Evolutionary conservation across 148 eudicot genomes (phyloP).

Genomic region (Nepenthes mirabilis): DNA sequence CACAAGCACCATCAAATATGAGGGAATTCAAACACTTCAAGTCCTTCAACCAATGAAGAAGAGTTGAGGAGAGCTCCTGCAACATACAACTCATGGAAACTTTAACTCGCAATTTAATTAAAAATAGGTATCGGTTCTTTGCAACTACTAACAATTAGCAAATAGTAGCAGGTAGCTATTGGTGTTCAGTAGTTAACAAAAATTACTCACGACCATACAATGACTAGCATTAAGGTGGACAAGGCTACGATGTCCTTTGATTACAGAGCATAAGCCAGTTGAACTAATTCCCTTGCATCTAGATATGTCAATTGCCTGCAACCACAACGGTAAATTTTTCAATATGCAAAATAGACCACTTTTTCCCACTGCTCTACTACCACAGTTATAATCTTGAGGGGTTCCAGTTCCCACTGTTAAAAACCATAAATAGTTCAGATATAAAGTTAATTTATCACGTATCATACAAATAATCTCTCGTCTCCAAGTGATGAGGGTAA

Average conservation of each 20-base stretch:
- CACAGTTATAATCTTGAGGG: too few species aligned
- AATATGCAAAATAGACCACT: not conserved
- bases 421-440: too few species aligned
- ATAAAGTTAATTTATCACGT: too few species aligned
- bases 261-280: constrained; percentile 33
- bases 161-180: not conserved
- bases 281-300: constrained; percentile 52
- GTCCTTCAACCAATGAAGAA: constrained; percentile 24
- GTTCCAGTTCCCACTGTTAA: too few species aligned
- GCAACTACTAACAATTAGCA: not conserved
- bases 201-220: constrained; percentile 61
- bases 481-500: too few species aligned
- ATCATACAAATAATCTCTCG: too few species aligned
- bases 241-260: constrained; percentile 35
- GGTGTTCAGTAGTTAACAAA: not conserved
- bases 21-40: constrained; percentile 31
- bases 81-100: not conserved
- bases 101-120: not conserved
- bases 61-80: constrained; percentile 54
- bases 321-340: not conserved
- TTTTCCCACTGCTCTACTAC: not conserved
- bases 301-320: constrained; percentile 54
- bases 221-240: constrained; percentile 45
- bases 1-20: constrained; percentile 53
- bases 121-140: not conserved